Evolutionary conservation across 2,329 filamentous ascomycete genomes (phyloP), one percentile per base, ranked within the genome.

Genomic region (Botryotinia convoluta): DNA sequence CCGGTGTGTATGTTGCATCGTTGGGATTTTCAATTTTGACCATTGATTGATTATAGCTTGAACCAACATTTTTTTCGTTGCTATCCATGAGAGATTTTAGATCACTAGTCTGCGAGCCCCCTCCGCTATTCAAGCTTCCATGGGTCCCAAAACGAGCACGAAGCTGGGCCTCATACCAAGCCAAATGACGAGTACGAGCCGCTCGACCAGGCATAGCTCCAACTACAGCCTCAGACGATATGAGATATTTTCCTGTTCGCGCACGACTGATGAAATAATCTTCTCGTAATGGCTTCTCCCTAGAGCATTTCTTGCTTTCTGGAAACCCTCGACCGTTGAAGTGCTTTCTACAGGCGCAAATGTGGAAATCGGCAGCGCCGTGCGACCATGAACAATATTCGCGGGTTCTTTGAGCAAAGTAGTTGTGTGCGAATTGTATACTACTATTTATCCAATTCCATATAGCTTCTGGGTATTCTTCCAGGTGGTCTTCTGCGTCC

Each of bases 281-380:
- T 2, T 57, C 37, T n/a, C 35, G 16, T 37, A 26, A 37, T 3
- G 35, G 7, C 48, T 29, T 42, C 16, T 18, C 22, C 39, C 18
- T 42, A 14, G 10, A 57, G 22, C 51, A 57, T 42, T 57, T 57
- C 37, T 57, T 57, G 12, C 65, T 39, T 20, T 42, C 65, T 29
- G 20, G 18, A 42, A 69, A 69, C 14, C n/a, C 65, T 69, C 48
- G 35, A 57, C 65, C 37, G 26, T 26, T 44, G 22, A 42, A 51
- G 35, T 29, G 37, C 48, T 42, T 57, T 37, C 65, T 69, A 51
- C 65, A 69, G 35, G 65, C 65, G 48, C 65, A 69, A 44, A 69
- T 44, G 18, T 69, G 65, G 65, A 57, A 57, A 69, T 57, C 26
- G 9, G 48, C 48, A 57, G 48, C 37, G n/a, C 54, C 29, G 37